These are phyloP conservation scores for Sphaerulina musiva DNA, from an alignment of 2,329 filamentous ascomycete species.

Conservation along the genomic window DNA sequence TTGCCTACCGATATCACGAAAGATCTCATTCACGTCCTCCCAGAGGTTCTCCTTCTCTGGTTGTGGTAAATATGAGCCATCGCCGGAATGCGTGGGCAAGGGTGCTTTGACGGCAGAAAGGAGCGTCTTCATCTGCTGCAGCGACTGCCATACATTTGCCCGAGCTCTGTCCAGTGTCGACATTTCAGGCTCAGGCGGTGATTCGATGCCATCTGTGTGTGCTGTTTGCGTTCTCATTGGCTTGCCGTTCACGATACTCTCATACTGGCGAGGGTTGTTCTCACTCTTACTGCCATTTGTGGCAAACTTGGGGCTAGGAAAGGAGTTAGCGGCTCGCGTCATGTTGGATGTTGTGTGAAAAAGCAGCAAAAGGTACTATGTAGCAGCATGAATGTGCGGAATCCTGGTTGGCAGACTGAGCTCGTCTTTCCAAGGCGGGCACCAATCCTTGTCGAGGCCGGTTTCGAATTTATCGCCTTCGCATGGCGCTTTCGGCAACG, in stretches of 20 bases:
- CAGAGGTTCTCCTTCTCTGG: conserved; percentile 23
- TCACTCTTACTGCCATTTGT: conserved; percentile 6
- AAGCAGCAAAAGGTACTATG: neutral
- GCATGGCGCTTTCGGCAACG: neutral
- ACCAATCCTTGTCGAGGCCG: neutral
- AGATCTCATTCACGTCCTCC: conserved; percentile 21
- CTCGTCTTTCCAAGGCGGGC: conserved; percentile 6
- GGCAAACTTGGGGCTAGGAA: conserved; percentile 4
- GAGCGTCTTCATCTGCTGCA: conserved; percentile 26
- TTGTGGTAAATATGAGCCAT: conserved; percentile 38
- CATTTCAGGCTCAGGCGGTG: conserved; percentile 16
- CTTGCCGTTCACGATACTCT: neutral
- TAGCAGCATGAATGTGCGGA: neutral
- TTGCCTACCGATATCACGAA: conserved; percentile 24
- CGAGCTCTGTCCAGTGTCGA: conserved; percentile 25
- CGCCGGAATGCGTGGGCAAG: conserved; percentile 38
- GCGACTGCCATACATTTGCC: conserved; percentile 22
- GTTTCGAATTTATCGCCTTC: neutral
- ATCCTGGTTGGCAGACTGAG: neutral
- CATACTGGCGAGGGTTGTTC: neutral
- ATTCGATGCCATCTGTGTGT: conserved; percentile 7
- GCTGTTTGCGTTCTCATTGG: conserved; percentile 2
- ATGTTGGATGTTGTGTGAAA: neutral
- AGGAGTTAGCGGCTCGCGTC: neutral
- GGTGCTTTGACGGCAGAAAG: conserved; percentile 31